Percentiles rank a stretch among this genome's conserved stretches.
Conservation (phyloP, 1,139 yeast species). For the Pichia kudriavzevii region DNA sequence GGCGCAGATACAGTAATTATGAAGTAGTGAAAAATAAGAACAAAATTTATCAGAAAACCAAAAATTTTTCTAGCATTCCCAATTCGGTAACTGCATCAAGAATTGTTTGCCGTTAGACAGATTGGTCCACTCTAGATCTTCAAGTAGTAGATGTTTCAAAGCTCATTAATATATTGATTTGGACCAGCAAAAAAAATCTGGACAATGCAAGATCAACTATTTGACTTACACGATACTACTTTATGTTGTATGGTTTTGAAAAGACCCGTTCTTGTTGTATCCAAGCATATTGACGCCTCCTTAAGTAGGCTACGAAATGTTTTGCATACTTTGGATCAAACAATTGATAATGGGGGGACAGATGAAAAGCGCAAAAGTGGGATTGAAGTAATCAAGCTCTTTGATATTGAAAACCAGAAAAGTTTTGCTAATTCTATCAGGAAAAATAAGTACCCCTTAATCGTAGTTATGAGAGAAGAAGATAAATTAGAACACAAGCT, state of each 20-base stretch:
- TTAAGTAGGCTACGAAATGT: conserved; percentile 4
- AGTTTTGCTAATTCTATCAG: conserved; percentile 1
- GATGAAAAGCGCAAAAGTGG: no score
- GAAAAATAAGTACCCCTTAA: conserved; percentile 7
- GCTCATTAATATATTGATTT: no score
- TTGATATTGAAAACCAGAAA: conserved; percentile 4
- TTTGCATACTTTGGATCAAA: conserved; percentile 3
- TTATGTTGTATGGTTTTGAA: conserved; percentile 5
- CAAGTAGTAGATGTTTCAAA: no score
- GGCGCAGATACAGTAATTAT: no score
- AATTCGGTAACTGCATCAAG: no score
- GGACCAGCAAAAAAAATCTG: no score
- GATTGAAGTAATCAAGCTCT: no score
- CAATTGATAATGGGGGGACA: conserved; percentile 1
- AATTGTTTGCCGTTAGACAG: no score
- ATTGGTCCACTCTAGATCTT: no score
- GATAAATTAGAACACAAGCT: conserved; percentile 5
- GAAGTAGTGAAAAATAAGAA: no score
- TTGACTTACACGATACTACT: conserved; percentile 3
- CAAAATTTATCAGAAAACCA: no score
- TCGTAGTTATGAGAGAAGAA: conserved; percentile 4
- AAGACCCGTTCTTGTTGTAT: conserved; percentile 6
- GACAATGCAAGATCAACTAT: not conserved
- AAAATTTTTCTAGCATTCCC: no score
- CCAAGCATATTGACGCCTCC: conserved; percentile 3